Evolutionary conservation across 2,329 filamentous ascomycete species (phyloP), one percentile per base, ranked within the genome.

Genomic region (Phoma sp.): DNA sequence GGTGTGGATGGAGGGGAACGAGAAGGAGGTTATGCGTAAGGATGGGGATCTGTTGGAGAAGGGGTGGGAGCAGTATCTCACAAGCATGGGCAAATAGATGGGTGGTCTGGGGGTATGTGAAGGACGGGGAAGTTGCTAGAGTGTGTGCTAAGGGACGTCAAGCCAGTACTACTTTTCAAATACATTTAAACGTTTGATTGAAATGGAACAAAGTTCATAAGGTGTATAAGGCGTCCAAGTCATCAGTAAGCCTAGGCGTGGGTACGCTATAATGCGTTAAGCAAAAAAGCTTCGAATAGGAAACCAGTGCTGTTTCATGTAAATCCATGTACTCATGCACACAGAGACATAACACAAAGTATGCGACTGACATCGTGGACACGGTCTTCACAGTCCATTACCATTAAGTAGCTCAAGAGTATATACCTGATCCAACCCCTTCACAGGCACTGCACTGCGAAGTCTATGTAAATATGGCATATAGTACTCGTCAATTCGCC

Each of bases 11-110:
- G 75, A 80, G 43, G 79, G 83, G 7, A 87, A 89, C 77, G 83
- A 84, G 69, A 77, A 80, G 50, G 85, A 88, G 65, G 89, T 91
- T 2, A 73, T 84, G 57, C 80, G 75, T 21, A 91, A 91, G 77
- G 87, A 87, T 32, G 75, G 70, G 18, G 80, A 73, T 65, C 67
- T 91, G 58, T 72, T 81, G 56, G 80, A 84, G 47, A 74, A 83
- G 33, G 87, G 86, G 0, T 84, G 80, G 68, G 75, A 83, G 60
- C 76, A 74, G 36, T 88, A 89, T 70, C 68, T 86, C 29, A 64
- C 66, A 53, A 49, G 56, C 1, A 76, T 76, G 74, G 68, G 68
- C 1, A 74, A 74, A 53, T 73, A 67, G 57, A 32, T 12, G 21
- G 10, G 10, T 26, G 18, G 25, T 10, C 2, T 26, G 21, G 29